Base-by-base conservation (phyloP, 2,329 filamentous ascomycete genomes). In the Ilyonectria robusta region DNA sequence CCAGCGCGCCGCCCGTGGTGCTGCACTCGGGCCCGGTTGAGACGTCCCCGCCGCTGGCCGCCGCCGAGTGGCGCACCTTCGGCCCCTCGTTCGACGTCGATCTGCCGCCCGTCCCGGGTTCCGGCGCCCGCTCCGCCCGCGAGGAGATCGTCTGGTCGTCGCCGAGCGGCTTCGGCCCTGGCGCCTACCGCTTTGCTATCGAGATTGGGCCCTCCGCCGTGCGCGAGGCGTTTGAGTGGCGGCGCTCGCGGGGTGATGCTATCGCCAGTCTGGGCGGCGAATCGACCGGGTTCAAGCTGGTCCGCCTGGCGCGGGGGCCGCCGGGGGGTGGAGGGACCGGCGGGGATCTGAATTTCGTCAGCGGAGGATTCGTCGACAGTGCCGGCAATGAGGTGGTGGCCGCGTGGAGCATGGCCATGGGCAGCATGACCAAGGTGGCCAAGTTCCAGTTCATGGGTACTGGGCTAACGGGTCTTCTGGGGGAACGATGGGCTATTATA, bases 401-500 rank as follows among this genome's bases (percentile, higher is more conserved):
- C 2, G 70, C 71, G 10, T 76, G 73, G 72, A 59, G 71, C 1
- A 62, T 59, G 61, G 59, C 62, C 1, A 59, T 47, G 6, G 46
- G 66, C 10, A 69, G 66, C 55, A 61, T 66, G 35, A 66, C 73
- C 26, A 73, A 74, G 48, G 55, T 55, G 62, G 72, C 63, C 9
- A 72, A 72, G 55, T 76, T 71, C 21, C 62, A 61, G 11, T 76
- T 76, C 15, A 65, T 66, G 37, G 74, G 74, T 6, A 71, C 73
- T 2, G 74, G 74, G 1, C 33, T 70, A 26, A 70, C 73, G 6
- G 74, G 74, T 6, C 37, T 66, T 19, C 51, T 76, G 1, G 73
- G 74, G 23, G 73, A 76, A 65, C 69, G 71, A 56, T 76, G 74
- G 73, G 72, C 73, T 40, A 71, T 76, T n/a, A 69, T 76, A 68